phyloP scores from a whole-genome alignment of 352 stramenopile species.

The Globisporangium uncinulatum region DNA sequence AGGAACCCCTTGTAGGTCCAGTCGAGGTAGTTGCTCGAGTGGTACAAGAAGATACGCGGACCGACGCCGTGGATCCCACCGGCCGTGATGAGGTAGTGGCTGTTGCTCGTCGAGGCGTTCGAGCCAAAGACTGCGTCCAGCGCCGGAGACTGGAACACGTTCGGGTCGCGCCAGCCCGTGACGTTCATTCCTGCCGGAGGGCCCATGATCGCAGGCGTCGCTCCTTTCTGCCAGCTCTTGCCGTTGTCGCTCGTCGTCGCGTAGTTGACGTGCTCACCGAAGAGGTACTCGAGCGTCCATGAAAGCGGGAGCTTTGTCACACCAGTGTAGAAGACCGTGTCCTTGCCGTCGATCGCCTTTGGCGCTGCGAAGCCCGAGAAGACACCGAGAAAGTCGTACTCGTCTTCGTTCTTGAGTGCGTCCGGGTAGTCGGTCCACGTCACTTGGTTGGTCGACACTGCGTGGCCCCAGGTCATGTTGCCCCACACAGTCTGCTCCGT shows the following conservation, averaged over 20 bases:
- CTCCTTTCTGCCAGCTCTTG: constrained; percentile 58
- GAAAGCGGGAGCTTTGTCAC: constrained; percentile 4
- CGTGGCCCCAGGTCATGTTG: constrained; percentile 79
- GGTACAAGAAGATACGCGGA: constrained; percentile 61
- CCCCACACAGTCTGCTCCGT: constrained; percentile 48
- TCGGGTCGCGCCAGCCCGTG: constrained; percentile 60
- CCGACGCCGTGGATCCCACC: constrained; percentile 47
- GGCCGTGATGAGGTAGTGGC: constrained; percentile 54
- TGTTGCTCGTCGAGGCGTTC: constrained; percentile 11
- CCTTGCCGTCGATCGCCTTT: constrained; percentile 55
- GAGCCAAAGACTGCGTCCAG: constrained; percentile 25
- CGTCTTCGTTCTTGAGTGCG: constrained; percentile 45
- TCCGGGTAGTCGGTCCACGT: constrained; percentile 65
- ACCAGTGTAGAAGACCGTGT: constrained; percentile 47
- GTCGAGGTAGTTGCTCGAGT: constrained; percentile 48
- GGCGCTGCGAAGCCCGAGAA: constrained; percentile 64
- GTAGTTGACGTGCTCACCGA: constrained; percentile 64
- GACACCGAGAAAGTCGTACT: constrained; percentile 67
- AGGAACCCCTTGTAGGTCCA: constrained; percentile 67
- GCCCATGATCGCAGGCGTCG: constrained; percentile 36
- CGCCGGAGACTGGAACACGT: constrained; percentile 50
- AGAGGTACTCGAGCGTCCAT: constrained; percentile 44
- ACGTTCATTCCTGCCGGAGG: constrained; percentile 46
- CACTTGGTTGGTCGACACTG: constrained; percentile 63
- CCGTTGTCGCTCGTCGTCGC: constrained; percentile 50